Evolutionary conservation across 2,329 filamentous ascomycete species (phyloP), one percentile per base, ranked within the genome.

Genomic region (Nectriaceae sp.): DNA sequence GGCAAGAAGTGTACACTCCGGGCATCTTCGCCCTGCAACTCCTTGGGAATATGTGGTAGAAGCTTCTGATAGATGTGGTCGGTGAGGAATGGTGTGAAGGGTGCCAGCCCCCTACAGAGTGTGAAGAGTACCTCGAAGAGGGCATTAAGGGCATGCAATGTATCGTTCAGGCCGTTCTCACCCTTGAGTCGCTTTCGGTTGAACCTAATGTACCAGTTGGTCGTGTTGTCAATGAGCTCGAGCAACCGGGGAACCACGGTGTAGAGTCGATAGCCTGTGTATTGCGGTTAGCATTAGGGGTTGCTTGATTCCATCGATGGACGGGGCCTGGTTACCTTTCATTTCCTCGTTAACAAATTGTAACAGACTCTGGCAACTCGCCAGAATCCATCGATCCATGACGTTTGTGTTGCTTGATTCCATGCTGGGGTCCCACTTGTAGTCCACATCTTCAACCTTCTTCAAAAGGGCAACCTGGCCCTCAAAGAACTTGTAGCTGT

Each of bases 171-270:
- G 16, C 91, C 90, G 56, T 90, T 85, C 66, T 95, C 91, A 37
- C 92, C 92, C 83, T 96, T 97, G 57, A 96, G 78, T 46, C 92
- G 84, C 69, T 89, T 89, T 46, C 92, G 83, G 76, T 97, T 97
- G 76, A 96, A 95, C 52, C 91, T 83, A 68, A 97, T 97, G 72
- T 97, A 97, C 92, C 92, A 97, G 72, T 97, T 97, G n/a, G 92
- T 97, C 4, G 89, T 91, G 71, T 95, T 91, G 64, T 97, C 93
- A 56, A 97, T 95, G 63, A 96, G 80, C 49, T 80, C 81, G 16
- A 96, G 79, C 51, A 97, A 74, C 54, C 89, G 82, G 6, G 92
- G 92, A 38, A 96, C 91, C 38, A 97, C 93, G 2, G 92, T 97
- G 71, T 97, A 97, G 29, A 92, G 72, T 35, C 88, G 85, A 67